Evolutionary conservation across 1,139 yeast genomes (phyloP).

Genomic region (Candida mesenterica): DNA sequence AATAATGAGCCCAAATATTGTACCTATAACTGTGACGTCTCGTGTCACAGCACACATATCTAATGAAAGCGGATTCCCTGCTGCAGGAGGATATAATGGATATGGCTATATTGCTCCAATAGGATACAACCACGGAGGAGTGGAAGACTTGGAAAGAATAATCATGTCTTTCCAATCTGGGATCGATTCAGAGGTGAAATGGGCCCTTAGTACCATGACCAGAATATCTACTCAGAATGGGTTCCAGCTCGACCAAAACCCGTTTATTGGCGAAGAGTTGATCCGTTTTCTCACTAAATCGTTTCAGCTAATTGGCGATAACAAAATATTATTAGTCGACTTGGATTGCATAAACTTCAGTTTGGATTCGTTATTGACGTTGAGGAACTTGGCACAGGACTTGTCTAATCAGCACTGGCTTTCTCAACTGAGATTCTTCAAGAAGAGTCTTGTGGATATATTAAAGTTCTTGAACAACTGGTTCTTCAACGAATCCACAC

Average conservation of each 20-base stretch:
- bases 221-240: slow-evolving; percentile 42
- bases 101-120: slow-evolving; percentile 16
- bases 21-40: slow-evolving; percentile 22
- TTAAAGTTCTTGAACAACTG: slow-evolving; percentile 47
- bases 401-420: slow-evolving; percentile 78
- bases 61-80: slow-evolving; percentile 14
- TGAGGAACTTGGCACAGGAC: slow-evolving; percentile 83
- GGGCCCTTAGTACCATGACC: slow-evolving; percentile 64
- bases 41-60: slow-evolving; percentile 15
- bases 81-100: slow-evolving; percentile 18
- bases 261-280: slow-evolving; percentile 51
- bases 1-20: too few relatives aligned
- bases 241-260: slow-evolving; percentile 48
- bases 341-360: slow-evolving; percentile 43
- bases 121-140: slow-evolving; percentile 44
- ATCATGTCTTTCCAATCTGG: slow-evolving; percentile 63
- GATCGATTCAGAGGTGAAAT: slow-evolving; percentile 57
- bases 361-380: slow-evolving; percentile 64
- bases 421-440: slow-evolving; percentile 53
- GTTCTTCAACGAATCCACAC: slow-evolving; percentile 25
- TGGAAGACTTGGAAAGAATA: slow-evolving; percentile 57
- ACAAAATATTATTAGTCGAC: slow-evolving; percentile 20
- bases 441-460: slow-evolving; percentile 46
- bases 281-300: slow-evolving; percentile 42
- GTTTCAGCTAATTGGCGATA: slow-evolving; percentile 25